Base-by-base conservation (phyloP, 108 stramenopile species). In the Chaetoceros muelleri region DNA sequence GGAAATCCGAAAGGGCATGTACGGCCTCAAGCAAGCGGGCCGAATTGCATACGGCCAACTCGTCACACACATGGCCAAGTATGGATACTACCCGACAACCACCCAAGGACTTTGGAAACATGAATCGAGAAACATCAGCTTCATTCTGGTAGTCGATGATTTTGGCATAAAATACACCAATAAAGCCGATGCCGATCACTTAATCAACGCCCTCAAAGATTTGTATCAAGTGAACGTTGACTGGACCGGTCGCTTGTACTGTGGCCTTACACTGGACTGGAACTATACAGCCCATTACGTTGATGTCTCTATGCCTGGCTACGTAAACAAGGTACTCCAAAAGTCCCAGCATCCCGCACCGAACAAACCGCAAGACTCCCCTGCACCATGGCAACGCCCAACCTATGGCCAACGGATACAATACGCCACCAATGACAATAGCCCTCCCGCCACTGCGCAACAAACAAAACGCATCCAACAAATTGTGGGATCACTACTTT, bases 111-210 rank as follows among this genome's bases (percentile, higher is more conserved):
- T 67, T 24, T 72, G 31, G 67, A 60, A 55, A 24, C 67, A 82
- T 52, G 54, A 50, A 13, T 30, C 50, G 0, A 59, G 57, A 25
- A 55, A 51, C 29, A 53, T 66, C 2, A 24, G 46, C 30, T 81
- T 75, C 54, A 52, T 64, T 2, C 58, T 81, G 3, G 73, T 75
- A 3, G 79, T 81, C 2, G 75, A 81, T 31, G 75, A 81, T 62
- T 74, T 73, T 50, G 70, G 54, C 22, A 51, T 81, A 45, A 66
- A 73, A 64, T 76, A 73, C 60, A 44, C 49, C 19, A 47, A 51
- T 29, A 26, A 62, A 13, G 52, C 29, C 18, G 67, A 74, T 52
- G 58, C 53, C 0, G 61, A 72, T n/a, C 80, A 71, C 26, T 65
- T 76, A 34, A 31, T 75, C 48, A 51, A 57, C 2, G 46, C 58